Base-by-base conservation (phyloP, 202 grass and related monocot genomes). In the Elaeis oleifera region DNA sequence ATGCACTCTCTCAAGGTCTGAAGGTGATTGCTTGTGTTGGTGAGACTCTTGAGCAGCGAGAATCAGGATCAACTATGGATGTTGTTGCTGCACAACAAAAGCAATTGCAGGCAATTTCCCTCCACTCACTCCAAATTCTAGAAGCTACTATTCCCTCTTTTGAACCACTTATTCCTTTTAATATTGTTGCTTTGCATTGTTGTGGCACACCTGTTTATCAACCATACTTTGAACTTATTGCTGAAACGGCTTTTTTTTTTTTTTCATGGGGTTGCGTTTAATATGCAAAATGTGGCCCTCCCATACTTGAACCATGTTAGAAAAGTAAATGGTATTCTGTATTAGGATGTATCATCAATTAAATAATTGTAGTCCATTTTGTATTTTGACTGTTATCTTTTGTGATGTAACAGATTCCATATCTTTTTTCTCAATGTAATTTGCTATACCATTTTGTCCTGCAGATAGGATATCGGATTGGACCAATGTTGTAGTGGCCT, bases 1-100 rank as follows among this genome's bases (percentile, higher is more conserved):
- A 95, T 51, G 79, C 89, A 75, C 89, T 95, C 20, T 77, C 72
- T 20, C 81, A 88, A 88, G 76, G 89, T 62, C 50, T 95, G 52
- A 95, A 85, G 69, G 89, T 88, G 61, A 95, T 95, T 80, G 89
- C 81, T 64, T 95, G 89, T 83, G 80, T 89, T 70, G 89, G 89
- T 65, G 89, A 89, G 73, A 95, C 89, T 13, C 78, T 94, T 69
- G 78, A 94, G 56, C 84, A 88, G 60, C 83, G 84, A 51, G 89
- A 95, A 78, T 69, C 84, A 66, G 89, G 79, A 68, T 78, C 76
- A n/a, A 95, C 89, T 55, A 85, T 88, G 78, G 57, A 88, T 32
- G 72, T 95, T 63, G 84, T 83, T 85, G 78, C 84, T 61, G 60
- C 84, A 65, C 89, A 89, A 89, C 81, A 53, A 88, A 85, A 83